These are phyloP conservation scores for Macrolepiota dolichaula DNA, from an alignment of 768 basidiomycete species.

Conservation along the genomic window DNA sequence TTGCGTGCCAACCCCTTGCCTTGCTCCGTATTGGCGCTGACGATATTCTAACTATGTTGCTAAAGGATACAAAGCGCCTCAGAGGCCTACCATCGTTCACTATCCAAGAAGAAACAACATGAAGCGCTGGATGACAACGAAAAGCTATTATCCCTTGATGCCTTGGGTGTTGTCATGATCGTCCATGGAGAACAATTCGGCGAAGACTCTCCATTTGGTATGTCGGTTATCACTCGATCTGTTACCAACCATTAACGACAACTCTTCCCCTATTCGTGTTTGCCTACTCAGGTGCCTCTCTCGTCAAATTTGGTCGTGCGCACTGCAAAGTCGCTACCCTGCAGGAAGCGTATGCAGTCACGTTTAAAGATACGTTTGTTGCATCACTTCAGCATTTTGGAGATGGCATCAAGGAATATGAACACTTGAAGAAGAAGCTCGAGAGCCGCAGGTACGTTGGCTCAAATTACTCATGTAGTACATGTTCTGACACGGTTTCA, in stretches of 20 bases:
- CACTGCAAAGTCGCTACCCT: slow-evolving; percentile 83
- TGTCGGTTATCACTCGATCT: slow-evolving; percentile 9
- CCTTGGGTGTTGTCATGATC: slow-evolving; percentile 84
- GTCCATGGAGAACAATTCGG: slow-evolving; percentile 79
- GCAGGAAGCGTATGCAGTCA: slow-evolving; percentile 77
- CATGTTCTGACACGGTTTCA: not conserved
- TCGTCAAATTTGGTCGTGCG: slow-evolving; percentile 75
- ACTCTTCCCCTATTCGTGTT: not conserved
- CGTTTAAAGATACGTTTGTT: slow-evolving; percentile 73
- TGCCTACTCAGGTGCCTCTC: slow-evolving; percentile 52
- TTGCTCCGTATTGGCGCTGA: too few relatives aligned
- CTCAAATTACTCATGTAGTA: not conserved
- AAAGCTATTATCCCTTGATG: slow-evolving; percentile 74
- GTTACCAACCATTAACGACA: not conserved
- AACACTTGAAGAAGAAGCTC: slow-evolving; percentile 76
- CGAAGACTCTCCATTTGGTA: slow-evolving; percentile 73
- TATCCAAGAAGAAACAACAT: slow-evolving; percentile 78
- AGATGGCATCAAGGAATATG: slow-evolving; percentile 83
- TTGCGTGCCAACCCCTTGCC: not conserved
- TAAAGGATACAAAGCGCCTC: slow-evolving; percentile 74
- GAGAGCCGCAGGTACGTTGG: slow-evolving; percentile 73
- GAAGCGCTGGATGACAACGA: slow-evolving; percentile 58
- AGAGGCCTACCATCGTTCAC: slow-evolving; percentile 59
- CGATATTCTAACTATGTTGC: too few relatives aligned
- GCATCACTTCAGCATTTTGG: slow-evolving; percentile 59